These are phyloP conservation scores for Murraya paniculata DNA, from an alignment of 345 rosid species.

Conservation along the genomic window DNA sequence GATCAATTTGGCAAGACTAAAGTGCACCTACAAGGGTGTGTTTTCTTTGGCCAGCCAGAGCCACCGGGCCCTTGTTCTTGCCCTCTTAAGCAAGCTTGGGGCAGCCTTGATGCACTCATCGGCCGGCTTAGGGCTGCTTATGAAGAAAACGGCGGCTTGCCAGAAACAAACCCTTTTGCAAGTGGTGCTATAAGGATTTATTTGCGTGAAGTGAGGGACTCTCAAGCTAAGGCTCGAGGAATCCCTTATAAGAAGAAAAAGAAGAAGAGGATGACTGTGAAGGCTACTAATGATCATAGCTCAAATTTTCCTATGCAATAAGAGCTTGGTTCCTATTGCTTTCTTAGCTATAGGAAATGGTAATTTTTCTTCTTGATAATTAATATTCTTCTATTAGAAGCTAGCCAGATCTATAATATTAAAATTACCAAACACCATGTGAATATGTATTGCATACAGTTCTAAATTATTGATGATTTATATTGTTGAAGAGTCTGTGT, in stretches of 20 bases:
- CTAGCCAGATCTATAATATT: not conserved
- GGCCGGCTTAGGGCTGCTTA: constrained; percentile 85
- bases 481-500: not conserved
- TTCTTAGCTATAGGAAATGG: constrained; percentile 18
- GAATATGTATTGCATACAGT: no score
- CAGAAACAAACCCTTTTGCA: constrained; percentile 86
- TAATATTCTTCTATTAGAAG: not conserved
- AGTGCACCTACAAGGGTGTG: constrained; percentile 81
- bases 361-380: constrained; percentile 6
- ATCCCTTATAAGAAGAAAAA: constrained; percentile 88
- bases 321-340: constrained; percentile 19
- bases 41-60: constrained; percentile 74
- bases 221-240: constrained; percentile 83
- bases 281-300: constrained; percentile 28
- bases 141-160: constrained; percentile 79
- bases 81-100: constrained; percentile 89
- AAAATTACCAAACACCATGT: not conserved
- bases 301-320: constrained; percentile 45
- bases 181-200: constrained; percentile 64
- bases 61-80: constrained; percentile 81
- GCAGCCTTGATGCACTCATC: constrained; percentile 89
- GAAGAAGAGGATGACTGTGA: constrained; percentile 54
- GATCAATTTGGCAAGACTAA: constrained; percentile 91
- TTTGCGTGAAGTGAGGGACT: constrained; percentile 77
- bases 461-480: not conserved